Percentiles rank a stretch among this genome's conserved stretches.
Conservation (phyloP, 169 alveolate species). For the Eimeria acervulina region DNA sequence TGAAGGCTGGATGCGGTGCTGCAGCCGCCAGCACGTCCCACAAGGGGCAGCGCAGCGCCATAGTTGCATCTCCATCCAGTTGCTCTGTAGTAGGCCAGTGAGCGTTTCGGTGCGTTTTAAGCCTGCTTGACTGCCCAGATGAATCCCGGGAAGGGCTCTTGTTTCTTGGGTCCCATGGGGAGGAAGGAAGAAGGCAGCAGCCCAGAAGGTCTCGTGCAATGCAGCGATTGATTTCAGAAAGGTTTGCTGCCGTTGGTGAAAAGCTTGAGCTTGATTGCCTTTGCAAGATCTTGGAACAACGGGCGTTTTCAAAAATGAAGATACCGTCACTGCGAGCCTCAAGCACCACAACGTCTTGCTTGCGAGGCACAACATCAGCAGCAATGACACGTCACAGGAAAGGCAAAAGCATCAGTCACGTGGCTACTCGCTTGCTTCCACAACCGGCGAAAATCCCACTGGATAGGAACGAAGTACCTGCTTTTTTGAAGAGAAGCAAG, state of each 20-base stretch:
- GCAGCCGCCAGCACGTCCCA: slow-evolving; percentile 41
- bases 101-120: neutral
- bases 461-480: neutral
- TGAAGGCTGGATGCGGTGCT: slow-evolving; percentile 72
- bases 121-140: neutral
- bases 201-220: slow-evolving; percentile 62
- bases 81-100: neutral
- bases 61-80: neutral
- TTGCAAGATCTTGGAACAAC: slow-evolving; percentile 53
- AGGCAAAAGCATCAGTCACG: neutral
- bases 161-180: neutral
- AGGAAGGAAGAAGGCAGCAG: slow-evolving; percentile 56
- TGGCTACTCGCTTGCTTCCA: neutral
- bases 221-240: slow-evolving; percentile 62
- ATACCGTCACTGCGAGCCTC: slow-evolving; percentile 57
- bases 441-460: neutral
- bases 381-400: neutral
- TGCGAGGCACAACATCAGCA: neutral
- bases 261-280: slow-evolving; percentile 14
- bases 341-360: slow-evolving; percentile 1
- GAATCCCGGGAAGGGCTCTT: neutral
- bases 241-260: slow-evolving; percentile 11
- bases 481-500: slow-evolving; percentile 41
- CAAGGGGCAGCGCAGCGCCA: slow-evolving; percentile 34
- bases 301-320: slow-evolving; percentile 61